These are phyloP conservation scores for Bryum argenteum DNA, from an alignment of 225 moss, liverwort and hornwort species.

Conservation along the genomic window DNA sequence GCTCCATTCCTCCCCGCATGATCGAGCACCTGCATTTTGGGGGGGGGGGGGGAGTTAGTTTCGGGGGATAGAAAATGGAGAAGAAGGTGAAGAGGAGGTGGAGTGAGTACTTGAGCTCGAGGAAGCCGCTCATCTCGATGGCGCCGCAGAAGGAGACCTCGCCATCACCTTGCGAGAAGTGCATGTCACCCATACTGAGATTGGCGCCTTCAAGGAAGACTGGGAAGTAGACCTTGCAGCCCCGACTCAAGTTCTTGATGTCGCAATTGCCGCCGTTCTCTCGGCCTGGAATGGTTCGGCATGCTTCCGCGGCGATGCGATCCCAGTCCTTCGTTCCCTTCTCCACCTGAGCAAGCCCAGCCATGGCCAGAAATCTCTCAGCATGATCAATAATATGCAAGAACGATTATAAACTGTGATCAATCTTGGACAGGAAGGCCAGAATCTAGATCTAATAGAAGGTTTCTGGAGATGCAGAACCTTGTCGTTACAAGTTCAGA, in stretches of 20 bases:
- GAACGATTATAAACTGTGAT: neutral
- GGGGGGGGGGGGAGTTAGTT: too few species aligned
- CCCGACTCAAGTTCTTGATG: constrained; percentile 85
- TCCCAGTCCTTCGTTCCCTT: constrained; percentile 65
- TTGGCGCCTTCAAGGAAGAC: constrained; percentile 85
- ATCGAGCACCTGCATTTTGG: constrained; percentile 65
- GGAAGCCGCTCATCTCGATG: constrained; percentile 90
- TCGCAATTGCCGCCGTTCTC: constrained; percentile 93
- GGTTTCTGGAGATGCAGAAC: too few species aligned
- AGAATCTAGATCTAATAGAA: neutral
- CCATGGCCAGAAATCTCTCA: constrained; percentile 1
- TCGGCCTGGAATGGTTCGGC: constrained; percentile 78
- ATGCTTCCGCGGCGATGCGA: constrained; percentile 72
- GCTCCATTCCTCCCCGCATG: constrained; percentile 76
- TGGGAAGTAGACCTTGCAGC: constrained; percentile 83
- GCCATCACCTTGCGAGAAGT: constrained; percentile 89
- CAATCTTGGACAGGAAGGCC: neutral
- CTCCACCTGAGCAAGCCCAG: constrained; percentile 42
- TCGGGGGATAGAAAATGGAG: too few species aligned
- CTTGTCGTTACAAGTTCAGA: too few species aligned
- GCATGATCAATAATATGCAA: neutral
- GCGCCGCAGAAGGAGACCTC: constrained; percentile 94
- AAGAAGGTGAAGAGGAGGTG: too few species aligned
- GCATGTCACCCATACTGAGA: constrained; percentile 86
- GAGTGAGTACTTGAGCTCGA: constrained; percentile 68